Evolutionary conservation across 371 early-diverging fungal genomes (phyloP).

Genomic region (Catenaria anguillulae): DNA sequence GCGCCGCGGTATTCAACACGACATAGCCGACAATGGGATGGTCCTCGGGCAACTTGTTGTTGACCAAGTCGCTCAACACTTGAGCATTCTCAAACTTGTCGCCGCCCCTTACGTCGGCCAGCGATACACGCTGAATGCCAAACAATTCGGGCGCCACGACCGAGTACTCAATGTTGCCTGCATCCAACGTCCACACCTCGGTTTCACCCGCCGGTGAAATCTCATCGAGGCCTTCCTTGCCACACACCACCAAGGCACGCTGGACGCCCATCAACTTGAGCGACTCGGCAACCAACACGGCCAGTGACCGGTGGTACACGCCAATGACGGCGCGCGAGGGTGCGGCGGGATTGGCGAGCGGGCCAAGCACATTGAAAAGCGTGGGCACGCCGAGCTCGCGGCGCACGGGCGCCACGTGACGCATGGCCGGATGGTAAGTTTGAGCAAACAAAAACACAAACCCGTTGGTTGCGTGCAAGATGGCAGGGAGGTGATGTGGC

Average conservation of each 20-base stretch:
- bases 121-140: constrained; percentile 57
- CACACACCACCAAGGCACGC: constrained; percentile 72
- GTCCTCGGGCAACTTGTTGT: constrained; percentile 26
- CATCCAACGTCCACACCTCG: constrained; percentile 50
- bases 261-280: constrained; percentile 53
- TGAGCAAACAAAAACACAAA: constrained; percentile 90
- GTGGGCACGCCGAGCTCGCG: constrained; percentile 85
- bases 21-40: constrained; percentile 78
- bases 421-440: constrained; percentile 84
- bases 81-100: constrained; percentile 54
- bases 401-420: constrained; percentile 55
- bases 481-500: constrained; percentile 44
- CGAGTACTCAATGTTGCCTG: constrained; percentile 40
- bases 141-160: constrained; percentile 70
- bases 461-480: constrained; percentile 31
- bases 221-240: constrained; percentile 63
- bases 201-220: constrained; percentile 9
- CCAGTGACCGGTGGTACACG: constrained; percentile 62
- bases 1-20: constrained; percentile 71
- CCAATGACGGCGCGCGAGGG: constrained; percentile 59
- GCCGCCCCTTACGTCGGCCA: constrained; percentile 63
- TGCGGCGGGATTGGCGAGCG: constrained; percentile 75
- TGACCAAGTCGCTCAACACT: constrained; percentile 47
- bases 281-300: constrained; percentile 68
- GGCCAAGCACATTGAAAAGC: constrained; percentile 88